These are phyloP conservation scores for Sugiyamaella smithiae DNA, from an alignment of 805 yeast species.

Conservation along the genomic window DNA sequence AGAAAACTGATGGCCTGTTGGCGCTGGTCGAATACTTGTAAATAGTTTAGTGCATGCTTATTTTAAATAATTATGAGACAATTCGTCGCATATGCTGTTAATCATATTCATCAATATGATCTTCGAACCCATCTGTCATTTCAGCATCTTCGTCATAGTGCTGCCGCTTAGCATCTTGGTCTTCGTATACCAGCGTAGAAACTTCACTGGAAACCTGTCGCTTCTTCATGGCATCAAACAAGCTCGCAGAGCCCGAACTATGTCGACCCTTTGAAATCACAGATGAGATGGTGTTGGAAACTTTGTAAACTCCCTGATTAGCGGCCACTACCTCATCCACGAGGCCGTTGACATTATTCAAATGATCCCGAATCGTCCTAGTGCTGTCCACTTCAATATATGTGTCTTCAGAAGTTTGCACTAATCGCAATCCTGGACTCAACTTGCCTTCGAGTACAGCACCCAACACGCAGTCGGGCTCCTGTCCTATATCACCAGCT, in stretches of 20 bases:
- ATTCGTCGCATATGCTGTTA: no score
- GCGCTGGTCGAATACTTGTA: no score
- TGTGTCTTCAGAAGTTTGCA: background rate
- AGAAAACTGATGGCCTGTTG: no score
- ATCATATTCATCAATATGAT: slow-evolving; percentile 3
- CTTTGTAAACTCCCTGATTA: background rate
- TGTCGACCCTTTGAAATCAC: background rate
- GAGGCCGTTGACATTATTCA: background rate
- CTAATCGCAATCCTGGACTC: background rate
- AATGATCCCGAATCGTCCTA: background rate
- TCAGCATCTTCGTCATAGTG: slow-evolving; percentile 4
- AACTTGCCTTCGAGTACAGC: background rate
- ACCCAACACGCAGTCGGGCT: background rate
- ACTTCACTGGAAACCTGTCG: slow-evolving; percentile 1
- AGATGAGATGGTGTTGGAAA: background rate
- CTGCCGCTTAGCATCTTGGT: background rate
- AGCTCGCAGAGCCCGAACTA: no score
- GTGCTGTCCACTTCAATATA: background rate
- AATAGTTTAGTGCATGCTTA: background rate
- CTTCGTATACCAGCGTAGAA: background rate
- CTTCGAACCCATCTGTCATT: slow-evolving; percentile 4
- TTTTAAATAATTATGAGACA: no score
- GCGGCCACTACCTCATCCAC: background rate
- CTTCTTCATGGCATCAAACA: background rate
- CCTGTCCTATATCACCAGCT: background rate